These are phyloP conservation scores for Epicoccum sorghinum DNA, from an alignment of 2,329 filamentous ascomycete genomes.

Conservation along the genomic window DNA sequence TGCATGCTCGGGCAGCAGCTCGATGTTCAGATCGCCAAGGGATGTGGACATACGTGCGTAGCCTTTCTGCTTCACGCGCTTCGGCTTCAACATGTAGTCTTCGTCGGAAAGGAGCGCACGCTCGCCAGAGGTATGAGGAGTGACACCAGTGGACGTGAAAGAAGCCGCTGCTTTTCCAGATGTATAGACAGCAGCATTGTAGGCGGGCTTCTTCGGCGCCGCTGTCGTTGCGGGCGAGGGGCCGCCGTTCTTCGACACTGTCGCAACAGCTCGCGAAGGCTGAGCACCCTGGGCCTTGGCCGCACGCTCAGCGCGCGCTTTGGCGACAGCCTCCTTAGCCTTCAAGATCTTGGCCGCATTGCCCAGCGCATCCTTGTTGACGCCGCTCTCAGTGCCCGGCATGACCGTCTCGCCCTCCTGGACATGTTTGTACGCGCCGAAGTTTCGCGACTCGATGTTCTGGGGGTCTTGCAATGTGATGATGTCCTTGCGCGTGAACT, in stretches of 20 bases:
- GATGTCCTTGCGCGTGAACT: slow-evolving; percentile 88
- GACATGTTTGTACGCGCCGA: slow-evolving; percentile 87
- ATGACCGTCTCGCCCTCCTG: slow-evolving; percentile 82
- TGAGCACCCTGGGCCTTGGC: slow-evolving; percentile 43
- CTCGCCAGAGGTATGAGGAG: slow-evolving; percentile 86
- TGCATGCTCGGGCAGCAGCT: slow-evolving; percentile 88
- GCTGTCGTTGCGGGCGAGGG: slow-evolving; percentile 34
- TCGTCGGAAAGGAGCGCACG: slow-evolving; percentile 88
- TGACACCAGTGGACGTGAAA: slow-evolving; percentile 93
- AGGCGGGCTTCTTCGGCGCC: slow-evolving; percentile 50
- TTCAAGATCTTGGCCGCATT: slow-evolving; percentile 82
- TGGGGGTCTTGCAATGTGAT: slow-evolving; percentile 97
- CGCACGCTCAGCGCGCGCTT: slow-evolving; percentile 75
- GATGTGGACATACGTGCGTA: slow-evolving; percentile 91
- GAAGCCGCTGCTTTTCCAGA: slow-evolving; percentile 90
- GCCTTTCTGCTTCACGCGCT: slow-evolving; percentile 85
- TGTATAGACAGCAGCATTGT: slow-evolving; percentile 89
- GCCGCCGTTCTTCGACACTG: slow-evolving; percentile 29
- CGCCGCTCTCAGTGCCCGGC: slow-evolving; percentile 69
- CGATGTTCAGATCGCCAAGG: slow-evolving; percentile 82
- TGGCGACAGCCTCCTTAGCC: slow-evolving; percentile 92
- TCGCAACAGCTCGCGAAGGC: slow-evolving; percentile 25
- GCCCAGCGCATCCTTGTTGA: slow-evolving; percentile 82
- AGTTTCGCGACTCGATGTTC: slow-evolving; percentile 79
- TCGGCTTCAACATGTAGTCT: slow-evolving; percentile 94